phyloP scores from a whole-genome alignment of 1,284 basidiomycete species.

The Heliocybe sulcata region DNA sequence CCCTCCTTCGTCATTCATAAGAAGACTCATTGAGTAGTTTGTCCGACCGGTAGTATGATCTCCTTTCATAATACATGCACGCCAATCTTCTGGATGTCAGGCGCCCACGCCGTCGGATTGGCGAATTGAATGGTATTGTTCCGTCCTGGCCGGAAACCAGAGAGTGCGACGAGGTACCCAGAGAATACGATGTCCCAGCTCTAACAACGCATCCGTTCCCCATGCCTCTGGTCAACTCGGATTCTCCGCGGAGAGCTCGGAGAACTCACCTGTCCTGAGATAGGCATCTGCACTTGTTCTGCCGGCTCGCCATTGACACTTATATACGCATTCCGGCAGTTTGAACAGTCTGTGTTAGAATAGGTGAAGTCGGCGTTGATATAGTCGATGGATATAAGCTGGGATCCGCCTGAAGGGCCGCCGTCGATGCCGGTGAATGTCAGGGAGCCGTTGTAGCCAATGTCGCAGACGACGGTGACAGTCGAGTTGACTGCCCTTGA shows the following conservation, averaged over 20 bases:
- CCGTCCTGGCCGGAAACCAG: not conserved
- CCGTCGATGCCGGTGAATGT: conserved; percentile 35
- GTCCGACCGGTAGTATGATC: too few relatives aligned
- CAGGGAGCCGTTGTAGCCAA: conserved; percentile 36
- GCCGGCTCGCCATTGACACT: conserved; percentile 37
- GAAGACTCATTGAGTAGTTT: too few relatives aligned
- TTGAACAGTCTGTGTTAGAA: conserved; percentile 36
- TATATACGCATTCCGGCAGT: conserved; percentile 37
- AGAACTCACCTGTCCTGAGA: conserved; percentile 37
- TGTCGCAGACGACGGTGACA: conserved; percentile 32
- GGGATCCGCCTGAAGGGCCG: conserved; percentile 32
- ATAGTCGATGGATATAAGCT: conserved; percentile 36
- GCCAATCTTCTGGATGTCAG: not conserved
- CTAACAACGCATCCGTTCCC: conserved; percentile 3
- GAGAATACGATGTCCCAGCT: not conserved
- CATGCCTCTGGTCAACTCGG: not conserved
- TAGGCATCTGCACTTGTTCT: conserved; percentile 37
- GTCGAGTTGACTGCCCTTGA: conserved; percentile 30
- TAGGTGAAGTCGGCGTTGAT: conserved; percentile 38
- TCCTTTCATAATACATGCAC: not conserved
- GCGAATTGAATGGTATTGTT: not conserved
- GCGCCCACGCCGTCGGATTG: not conserved
- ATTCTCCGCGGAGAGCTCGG: not conserved
- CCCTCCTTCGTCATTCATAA: too few relatives aligned
- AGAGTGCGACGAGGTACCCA: not conserved